Conservation (phyloP, 2,329 filamentous ascomycete species). For the Trichoderma guizhouense region DNA sequence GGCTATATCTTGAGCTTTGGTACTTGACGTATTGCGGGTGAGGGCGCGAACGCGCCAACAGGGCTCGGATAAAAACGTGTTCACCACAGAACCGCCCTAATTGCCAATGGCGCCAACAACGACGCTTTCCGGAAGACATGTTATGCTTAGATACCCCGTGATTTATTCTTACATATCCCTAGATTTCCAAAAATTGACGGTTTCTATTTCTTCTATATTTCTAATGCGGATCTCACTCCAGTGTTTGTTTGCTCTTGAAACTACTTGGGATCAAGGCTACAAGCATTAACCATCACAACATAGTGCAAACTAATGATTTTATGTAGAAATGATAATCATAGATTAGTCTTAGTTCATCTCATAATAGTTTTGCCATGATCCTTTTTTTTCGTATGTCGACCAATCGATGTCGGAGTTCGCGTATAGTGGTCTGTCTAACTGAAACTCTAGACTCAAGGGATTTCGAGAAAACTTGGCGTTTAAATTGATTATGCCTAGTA, state of each 20-base stretch:
- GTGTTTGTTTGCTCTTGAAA: neutral
- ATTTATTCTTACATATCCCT: neutral
- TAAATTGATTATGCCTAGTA: rapidly evolving
- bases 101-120: neutral
- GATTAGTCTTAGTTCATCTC: no score
- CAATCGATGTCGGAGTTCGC: neutral
- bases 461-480: neutral
- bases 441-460: neutral
- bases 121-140: neutral
- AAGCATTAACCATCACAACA: neutral
- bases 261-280: neutral
- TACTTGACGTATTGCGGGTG: neutral
- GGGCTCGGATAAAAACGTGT: neutral
- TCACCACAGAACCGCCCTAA: neutral
- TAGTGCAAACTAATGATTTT: neutral
- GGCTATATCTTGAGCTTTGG: neutral
- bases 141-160: neutral
- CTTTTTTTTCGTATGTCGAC: neutral
- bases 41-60: neutral
- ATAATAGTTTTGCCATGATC: no score
- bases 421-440: no score
- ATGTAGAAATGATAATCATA: neutral
- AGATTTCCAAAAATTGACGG: rapidly evolving
- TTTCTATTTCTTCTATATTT: neutral
- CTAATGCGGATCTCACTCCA: neutral